Evolutionary conservation across 768 basidiomycete genomes (phyloP), one percentile per base, ranked within the genome.

Genomic region (Xerocomellus dryophilus): DNA sequence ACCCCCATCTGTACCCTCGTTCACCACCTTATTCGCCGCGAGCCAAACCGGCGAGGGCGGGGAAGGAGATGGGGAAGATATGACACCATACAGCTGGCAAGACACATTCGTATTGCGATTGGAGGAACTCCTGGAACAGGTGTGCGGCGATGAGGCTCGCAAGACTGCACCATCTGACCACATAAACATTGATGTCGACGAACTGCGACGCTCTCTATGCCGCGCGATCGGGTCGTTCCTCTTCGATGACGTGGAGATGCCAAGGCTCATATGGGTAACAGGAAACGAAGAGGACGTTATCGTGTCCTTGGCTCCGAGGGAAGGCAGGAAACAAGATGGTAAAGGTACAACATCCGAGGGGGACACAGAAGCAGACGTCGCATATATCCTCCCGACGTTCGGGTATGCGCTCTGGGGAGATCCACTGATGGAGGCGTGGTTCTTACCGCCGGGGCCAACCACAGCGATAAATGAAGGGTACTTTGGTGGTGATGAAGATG

Each of bases 191-290:
- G 50, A 71, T 27, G 76, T 78, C 47, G 58, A 63, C 21, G 71
- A 75, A 25, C 74, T 87, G 48, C 78, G 83, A 31, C 59, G 61
- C 4, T 74, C 71, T 60, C 78, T 88, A 39, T 81, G 79, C 21
- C 84, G 86, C 21, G 89, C 89, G 20, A 88, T 91, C 53, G 84
- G 81, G 14, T 83, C 78, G 46, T 90, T 82, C 65, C 75, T 91
- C 14, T 91, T 90, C 58, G 86, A 88, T 59, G 88, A 91, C 51
- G 85, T 83, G 49, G 84, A 87, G 49, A 83, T 82, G 6, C 87
- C 88, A 6, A 80, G 81, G 3, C 72, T 90, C 14, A 66, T 88
- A 27, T 83, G 83, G 78, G 77, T 85, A 57, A 82, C 84, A 3
- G 81, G 81, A 1, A 78, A 77, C 10, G 79, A 80, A 14, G 77